These are phyloP conservation scores for Ceratocystis papillata DNA, from an alignment of 2,329 filamentous ascomycete species.

Conservation along the genomic window DNA sequence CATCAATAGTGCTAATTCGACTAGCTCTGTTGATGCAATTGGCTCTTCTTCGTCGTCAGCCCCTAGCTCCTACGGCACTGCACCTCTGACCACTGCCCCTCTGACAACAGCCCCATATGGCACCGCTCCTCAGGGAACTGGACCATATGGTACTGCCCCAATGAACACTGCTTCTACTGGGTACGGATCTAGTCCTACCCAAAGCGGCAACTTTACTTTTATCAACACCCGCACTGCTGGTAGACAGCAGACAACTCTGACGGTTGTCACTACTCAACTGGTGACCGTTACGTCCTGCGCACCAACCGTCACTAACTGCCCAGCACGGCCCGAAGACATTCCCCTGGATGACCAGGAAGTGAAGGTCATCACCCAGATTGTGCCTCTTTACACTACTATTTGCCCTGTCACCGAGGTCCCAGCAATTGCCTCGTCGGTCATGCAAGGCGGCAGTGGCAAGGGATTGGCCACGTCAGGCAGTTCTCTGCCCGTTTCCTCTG, in stretches of 20 bases:
- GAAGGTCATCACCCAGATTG: conserved; percentile 33
- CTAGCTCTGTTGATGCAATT: conserved; percentile 10
- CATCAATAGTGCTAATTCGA: conserved; percentile 5
- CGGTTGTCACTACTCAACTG: conserved; percentile 45
- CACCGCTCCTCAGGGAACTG: background rate
- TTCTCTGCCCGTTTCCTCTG: conserved; percentile 18
- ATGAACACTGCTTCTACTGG: conserved; percentile 22
- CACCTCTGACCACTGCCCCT: background rate
- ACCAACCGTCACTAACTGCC: conserved; percentile 48
- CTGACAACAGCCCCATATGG: conserved; percentile 1
- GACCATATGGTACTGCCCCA: conserved; percentile 27
- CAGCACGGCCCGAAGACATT: conserved; percentile 30
- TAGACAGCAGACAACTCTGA: conserved; percentile 33
- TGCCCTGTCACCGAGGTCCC: conserved; percentile 38
- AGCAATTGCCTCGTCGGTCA: conserved; percentile 35
- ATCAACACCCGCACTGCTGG: conserved; percentile 26
- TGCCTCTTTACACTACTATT: conserved; percentile 35
- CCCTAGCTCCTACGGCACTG: conserved; percentile 29
- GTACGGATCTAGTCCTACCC: conserved; percentile 26
- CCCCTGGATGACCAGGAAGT: conserved; percentile 32
- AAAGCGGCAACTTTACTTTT: conserved; percentile 26
- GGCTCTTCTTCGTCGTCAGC: conserved; percentile 29
- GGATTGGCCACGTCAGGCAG: background rate
- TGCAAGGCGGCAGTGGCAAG: conserved; percentile 28
- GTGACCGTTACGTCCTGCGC: conserved; percentile 49